Percentiles rank a stretch among this genome's conserved stretches.
These are phyloP conservation scores for Boletus holoroseus DNA, from an alignment of 1,284 basidiomycete species.

Conservation along the genomic window DNA sequence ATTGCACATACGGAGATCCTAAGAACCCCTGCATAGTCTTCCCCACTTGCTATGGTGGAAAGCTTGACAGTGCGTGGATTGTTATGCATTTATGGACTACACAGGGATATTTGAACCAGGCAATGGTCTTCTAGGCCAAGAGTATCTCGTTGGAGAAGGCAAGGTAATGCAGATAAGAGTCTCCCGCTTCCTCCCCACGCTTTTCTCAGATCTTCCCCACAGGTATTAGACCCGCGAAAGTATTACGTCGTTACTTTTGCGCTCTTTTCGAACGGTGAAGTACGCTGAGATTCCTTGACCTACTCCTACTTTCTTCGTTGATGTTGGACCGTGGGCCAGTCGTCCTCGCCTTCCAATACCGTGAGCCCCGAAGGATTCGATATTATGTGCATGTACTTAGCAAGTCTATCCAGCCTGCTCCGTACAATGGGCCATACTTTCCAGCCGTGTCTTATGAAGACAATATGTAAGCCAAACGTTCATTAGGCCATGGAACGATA, in stretches of 20 bases:
- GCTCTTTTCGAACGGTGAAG: conserved; percentile 56
- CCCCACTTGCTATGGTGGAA: conserved; percentile 38
- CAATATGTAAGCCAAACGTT: conserved; percentile 43
- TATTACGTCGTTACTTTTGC: conserved; percentile 57
- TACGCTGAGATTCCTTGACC: conserved; percentile 19
- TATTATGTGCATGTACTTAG: background rate
- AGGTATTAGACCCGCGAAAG: conserved; percentile 46
- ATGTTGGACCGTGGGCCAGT: background rate
- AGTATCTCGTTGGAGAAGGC: conserved; percentile 47
- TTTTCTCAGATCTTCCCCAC: background rate
- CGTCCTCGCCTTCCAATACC: conserved; percentile 22
- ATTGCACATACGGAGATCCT: conserved; percentile 36
- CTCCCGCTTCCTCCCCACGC: background rate
- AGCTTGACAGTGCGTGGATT: conserved; percentile 31
- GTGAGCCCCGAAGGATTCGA: conserved; percentile 8
- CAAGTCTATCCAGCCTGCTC: conserved; percentile 34
- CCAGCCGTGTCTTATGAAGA: conserved; percentile 51
- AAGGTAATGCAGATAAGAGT: conserved; percentile 33
- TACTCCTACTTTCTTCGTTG: background rate
- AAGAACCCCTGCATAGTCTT: conserved; percentile 38
- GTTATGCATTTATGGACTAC: background rate
- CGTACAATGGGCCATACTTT: conserved; percentile 47
- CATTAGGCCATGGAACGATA: background rate
- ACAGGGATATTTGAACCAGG: conserved; percentile 10
- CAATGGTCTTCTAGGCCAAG: conserved; percentile 39